Base-by-base conservation (phyloP, 495 filamentous ascomycete genomes). In the Aspergillus sclerotiicarbonarius region DNA sequence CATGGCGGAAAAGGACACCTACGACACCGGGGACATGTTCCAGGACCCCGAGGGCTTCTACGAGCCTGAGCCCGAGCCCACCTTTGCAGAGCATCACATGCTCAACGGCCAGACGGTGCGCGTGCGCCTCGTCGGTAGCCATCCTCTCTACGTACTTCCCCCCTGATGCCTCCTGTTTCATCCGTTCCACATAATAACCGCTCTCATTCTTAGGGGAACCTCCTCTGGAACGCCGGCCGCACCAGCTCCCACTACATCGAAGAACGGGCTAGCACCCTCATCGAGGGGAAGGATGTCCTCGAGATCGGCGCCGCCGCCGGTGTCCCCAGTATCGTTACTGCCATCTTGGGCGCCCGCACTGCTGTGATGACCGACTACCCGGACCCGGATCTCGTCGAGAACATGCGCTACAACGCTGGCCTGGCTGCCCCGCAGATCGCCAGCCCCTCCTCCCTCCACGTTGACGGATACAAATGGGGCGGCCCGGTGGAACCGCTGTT, bases 271-370 rank as follows among this genome's bases (percentile, higher is more conserved):
- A 60, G 66, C 3, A 57, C 62, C 0, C 78, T 90, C 10, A 75
- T 95, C 20, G 56, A 67, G 1, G 74, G 70, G 37, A 88, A 85
- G 53, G 81, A 85, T 25, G 82, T 96, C 4, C 84, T 96, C 12
- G 93, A 98, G 69, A 87, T 98, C 46, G 93, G 93, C 52, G 92
- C 93, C 15, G 93, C 90, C 30, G 90, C 90, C 0, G 93, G 92
- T 0, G 80, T 96, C 4, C 92, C 92, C 1, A 87, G 85, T 62
- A 82, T 98, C 21, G 85, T 94, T 13, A 86, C 84, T 59, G 87
- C 86, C 0, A 72, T 86, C n/a, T 72, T 84, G 19, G 91, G 88
- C 6, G 92, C 92, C 5, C 68, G 69, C 51, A 74, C 75, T 29
- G 86, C 89, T 12, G 88, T 96, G 1, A 85, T 93, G 52, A 96